Percentiles rank a stretch among this genome's conserved stretches.
Conservation (phyloP, 306 rosid genomes). For the Sphenostylis stenocarpa region DNA sequence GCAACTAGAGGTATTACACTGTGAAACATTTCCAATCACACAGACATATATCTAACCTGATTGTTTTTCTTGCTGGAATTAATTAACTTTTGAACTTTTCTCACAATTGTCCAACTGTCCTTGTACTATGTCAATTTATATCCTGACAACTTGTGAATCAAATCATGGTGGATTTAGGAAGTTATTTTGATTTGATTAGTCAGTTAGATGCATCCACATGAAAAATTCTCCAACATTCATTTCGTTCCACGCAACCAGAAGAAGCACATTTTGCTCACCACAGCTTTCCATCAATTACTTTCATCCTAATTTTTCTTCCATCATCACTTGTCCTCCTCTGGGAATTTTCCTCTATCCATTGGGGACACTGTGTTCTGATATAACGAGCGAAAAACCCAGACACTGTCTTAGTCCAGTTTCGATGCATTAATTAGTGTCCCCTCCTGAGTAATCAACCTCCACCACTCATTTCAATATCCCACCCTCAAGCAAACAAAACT, state of each 20-base stretch:
- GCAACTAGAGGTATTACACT: constrained; percentile 33
- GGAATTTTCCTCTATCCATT: constrained; percentile 16
- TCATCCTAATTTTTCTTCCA: not conserved
- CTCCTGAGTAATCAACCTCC: not conserved
- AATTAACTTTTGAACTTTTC: not conserved
- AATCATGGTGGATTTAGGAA: constrained; percentile 7
- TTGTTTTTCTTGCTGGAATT: not conserved
- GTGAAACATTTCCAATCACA: not conserved
- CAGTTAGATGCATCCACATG: not conserved
- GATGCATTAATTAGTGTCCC: constrained; percentile 22
- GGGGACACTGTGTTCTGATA: constrained; percentile 17
- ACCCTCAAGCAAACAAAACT: constrained; percentile 15
- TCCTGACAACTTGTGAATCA: not conserved
- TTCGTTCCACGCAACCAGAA: constrained; percentile 18
- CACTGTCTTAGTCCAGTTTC: constrained; percentile 30
- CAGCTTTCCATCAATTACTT: constrained; percentile 16
- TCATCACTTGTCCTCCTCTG: constrained; percentile 15
- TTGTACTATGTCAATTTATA: not conserved
- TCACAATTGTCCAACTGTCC: not conserved
- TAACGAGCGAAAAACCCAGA: constrained; percentile 30
- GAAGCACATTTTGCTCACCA: not conserved
- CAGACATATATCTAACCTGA: not conserved
- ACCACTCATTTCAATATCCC: constrained; percentile 30
- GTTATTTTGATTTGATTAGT: not conserved
- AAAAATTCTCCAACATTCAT: not conserved